Conservation (phyloP, 2,329 filamentous ascomycete species). For the Cytospora mali region DNA sequence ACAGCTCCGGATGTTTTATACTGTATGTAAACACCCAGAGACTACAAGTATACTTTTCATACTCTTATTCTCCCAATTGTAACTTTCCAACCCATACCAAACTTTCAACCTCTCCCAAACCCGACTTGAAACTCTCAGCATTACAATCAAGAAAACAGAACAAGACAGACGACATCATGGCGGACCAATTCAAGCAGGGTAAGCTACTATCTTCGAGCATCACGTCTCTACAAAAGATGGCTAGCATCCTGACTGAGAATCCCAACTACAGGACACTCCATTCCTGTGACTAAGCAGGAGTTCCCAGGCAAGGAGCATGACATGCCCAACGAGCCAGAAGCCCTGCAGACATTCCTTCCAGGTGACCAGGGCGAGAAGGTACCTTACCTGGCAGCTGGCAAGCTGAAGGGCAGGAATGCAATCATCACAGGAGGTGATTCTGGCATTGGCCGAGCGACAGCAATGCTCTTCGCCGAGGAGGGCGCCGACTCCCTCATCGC, state of each 20-base stretch:
- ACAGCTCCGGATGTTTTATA: constrained; percentile 8
- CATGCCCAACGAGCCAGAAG: constrained; percentile 63
- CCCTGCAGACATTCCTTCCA: constrained; percentile 25
- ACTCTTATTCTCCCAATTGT: neutral
- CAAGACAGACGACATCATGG: constrained; percentile 28
- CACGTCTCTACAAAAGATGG: neutral
- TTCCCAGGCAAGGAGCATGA: constrained; percentile 48
- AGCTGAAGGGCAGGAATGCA: constrained; percentile 74
- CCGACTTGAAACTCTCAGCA: neutral
- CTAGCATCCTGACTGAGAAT: neutral
- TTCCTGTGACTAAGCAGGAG: constrained; percentile 45
- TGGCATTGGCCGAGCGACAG: constrained; percentile 76
- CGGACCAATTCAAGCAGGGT: constrained; percentile 42
- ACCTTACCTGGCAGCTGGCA: constrained; percentile 73
- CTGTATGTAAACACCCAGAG: neutral
- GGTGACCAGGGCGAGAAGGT: constrained; percentile 65
- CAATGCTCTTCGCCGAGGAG: constrained; percentile 79
- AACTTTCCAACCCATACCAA: neutral
- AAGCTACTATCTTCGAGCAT: constrained; percentile 18
- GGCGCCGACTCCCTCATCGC: constrained; percentile 74
- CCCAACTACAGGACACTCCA: constrained; percentile 38
- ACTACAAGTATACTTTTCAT: neutral
- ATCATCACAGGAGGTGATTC: constrained; percentile 82
- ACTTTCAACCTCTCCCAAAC: neutral
- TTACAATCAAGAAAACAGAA: constrained; percentile 2